Evolutionary conservation across 805 yeast genomes (phyloP).

Genomic region (Ogataea siamensis): DNA sequence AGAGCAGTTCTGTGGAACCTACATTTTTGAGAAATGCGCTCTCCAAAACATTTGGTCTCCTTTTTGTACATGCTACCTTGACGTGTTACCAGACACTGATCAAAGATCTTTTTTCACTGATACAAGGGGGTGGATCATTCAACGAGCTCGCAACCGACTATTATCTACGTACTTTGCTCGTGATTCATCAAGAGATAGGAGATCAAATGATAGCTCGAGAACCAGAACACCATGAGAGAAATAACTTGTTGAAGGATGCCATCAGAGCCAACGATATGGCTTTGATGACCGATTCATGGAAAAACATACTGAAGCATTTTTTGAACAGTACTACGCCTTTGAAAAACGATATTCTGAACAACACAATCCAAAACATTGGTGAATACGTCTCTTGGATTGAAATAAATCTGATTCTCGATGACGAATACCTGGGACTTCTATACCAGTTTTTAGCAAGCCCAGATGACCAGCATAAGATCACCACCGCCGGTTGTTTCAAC

Average conservation of each 20-base stretch:
- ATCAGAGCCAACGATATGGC: conserved; percentile 77
- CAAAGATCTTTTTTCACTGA: conserved; percentile 44
- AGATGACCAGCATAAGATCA: conserved; percentile 46
- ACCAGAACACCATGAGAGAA: conserved; percentile 59
- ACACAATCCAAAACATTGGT: conserved; percentile 67
- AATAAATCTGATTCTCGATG: conserved; percentile 65
- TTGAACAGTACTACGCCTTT: conserved; percentile 29
- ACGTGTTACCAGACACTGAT: conserved; percentile 50
- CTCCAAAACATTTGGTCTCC: conserved; percentile 51
- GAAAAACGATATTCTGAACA: conserved; percentile 49
- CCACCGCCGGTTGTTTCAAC: conserved; percentile 54
- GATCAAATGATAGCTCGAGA: conserved; percentile 81
- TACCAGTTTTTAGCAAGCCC: conserved; percentile 48
- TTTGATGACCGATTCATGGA: conserved; percentile 65
- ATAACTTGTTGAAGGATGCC: conserved; percentile 73
- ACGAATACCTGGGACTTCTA: conserved; percentile 54
- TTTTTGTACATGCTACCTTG: conserved; percentile 50
- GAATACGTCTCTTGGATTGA: conserved; percentile 93
- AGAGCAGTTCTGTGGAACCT: conserved; percentile 34
- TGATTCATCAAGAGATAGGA: conserved; percentile 89
- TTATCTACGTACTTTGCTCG: conserved; percentile 67
- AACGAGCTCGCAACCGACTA: conserved; percentile 57
- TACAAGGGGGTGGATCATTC: conserved; percentile 31
- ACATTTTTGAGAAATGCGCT: conserved; percentile 52
- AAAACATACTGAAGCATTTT: conserved; percentile 45